These are phyloP conservation scores for Penicillium polonicum DNA, from an alignment of 2,329 filamentous ascomycete genomes.

Conservation along the genomic window DNA sequence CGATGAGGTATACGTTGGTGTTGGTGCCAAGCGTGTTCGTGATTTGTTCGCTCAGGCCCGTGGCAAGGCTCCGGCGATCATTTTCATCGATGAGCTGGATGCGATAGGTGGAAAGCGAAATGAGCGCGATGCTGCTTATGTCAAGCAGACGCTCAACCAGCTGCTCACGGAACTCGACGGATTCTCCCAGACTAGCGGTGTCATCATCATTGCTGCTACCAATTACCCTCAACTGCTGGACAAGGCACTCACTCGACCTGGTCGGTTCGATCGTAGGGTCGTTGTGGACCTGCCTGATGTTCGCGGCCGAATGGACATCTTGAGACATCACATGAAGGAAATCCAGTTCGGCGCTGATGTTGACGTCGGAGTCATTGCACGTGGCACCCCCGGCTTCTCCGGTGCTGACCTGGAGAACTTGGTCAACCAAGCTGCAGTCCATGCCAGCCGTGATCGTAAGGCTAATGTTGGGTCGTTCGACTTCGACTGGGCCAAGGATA, in stretches of 20 bases:
- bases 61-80: conserved; percentile 82
- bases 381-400: conserved; percentile 86
- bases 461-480: conserved; percentile 72
- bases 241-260: conserved; percentile 89
- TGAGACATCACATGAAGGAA: conserved; percentile 91
- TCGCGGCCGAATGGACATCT: conserved; percentile 84
- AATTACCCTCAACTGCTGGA: conserved; percentile 94
- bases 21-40: conserved; percentile 92
- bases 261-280: conserved; percentile 93
- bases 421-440: conserved; percentile 92
- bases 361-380: conserved; percentile 78
- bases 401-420: conserved; percentile 96
- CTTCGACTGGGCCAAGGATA: conserved; percentile 97
- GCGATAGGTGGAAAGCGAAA: conserved; percentile 94
- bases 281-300: conserved; percentile 87
- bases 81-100: conserved; percentile 93
- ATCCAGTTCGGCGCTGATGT: conserved; percentile 78
- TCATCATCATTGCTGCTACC: conserved; percentile 93
- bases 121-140: conserved; percentile 87
- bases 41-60: conserved; percentile 86
- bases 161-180: conserved; percentile 95
- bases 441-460: conserved; percentile 84
- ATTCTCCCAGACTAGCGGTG: conserved; percentile 89
- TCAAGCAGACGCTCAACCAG: conserved; percentile 97
- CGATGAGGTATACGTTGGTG: conserved; percentile 96